phyloP scores from a whole-genome alignment of 371 early-diverging fungal genomes.

The Mucor mucedo region DNA sequence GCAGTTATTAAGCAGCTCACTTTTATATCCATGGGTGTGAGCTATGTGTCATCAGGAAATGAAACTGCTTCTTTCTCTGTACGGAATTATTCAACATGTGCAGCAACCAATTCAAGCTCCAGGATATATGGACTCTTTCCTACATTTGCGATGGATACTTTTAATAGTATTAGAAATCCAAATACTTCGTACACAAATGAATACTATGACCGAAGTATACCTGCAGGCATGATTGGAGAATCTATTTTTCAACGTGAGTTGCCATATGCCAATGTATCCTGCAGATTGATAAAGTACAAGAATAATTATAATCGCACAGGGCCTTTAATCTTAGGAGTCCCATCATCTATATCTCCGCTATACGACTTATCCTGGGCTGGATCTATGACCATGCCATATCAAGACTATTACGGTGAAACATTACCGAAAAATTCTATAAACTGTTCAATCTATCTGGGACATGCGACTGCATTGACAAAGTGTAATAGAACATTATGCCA shows the following conservation, averaged over 20 bases:
- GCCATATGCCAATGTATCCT: too few species aligned
- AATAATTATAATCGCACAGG: too few species aligned
- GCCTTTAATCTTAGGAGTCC: too few species aligned
- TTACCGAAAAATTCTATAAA: background rate
- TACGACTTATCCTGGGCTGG: too few species aligned
- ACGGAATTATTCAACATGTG: background rate
- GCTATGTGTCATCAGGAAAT: background rate
- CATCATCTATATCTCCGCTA: too few species aligned
- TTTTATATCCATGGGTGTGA: background rate
- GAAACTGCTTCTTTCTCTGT: background rate
- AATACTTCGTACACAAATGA: background rate
- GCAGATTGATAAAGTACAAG: too few species aligned
- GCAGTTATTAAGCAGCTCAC: background rate
- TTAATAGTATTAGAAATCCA: background rate
- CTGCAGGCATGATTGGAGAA: too few species aligned
- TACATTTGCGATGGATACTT: background rate
- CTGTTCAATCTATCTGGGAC: background rate
- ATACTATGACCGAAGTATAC: too few species aligned
- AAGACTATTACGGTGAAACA: too few species aligned
- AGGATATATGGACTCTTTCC: background rate
- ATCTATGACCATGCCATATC: too few species aligned
- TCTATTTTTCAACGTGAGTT: too few species aligned
- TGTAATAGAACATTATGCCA: background rate
- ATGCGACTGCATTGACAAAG: background rate
- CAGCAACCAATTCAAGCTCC: background rate